Base-by-base conservation (phyloP, 2,329 filamentous ascomycete species). In the Epicoccum nigrum region DNA sequence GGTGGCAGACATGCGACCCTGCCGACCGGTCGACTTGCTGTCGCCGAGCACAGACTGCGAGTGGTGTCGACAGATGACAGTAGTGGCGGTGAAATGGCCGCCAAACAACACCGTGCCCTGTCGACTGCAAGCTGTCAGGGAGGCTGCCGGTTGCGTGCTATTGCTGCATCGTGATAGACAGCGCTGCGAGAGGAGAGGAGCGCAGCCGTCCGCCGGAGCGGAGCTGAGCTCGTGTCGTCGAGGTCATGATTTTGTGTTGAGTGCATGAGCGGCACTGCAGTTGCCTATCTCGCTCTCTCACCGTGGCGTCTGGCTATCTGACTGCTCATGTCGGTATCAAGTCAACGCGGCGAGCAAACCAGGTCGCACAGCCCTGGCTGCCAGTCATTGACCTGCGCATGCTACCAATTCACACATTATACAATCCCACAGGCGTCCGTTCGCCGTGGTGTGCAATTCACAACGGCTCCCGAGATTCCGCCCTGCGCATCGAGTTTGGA, bases 201-300 rank as follows among this genome's bases (percentile, higher is more conserved):
- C 31, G 41, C 35, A 47, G 31, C 42, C 40, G 42, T 20, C 42
- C 27, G 43, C 23, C 23, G 23, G 23, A 9, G n/a, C n/a, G n/a
- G n/a, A n/a, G n/a, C n/a, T n/a, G n/a, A n/a, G 38, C 49, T 53
- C 40, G 39, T 39, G 45, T 46, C 17, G 17, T 51, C 48, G 35
- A 45, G 25, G 43, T 47, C 49, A 52, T 52, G 49, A 35, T 33
- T 43, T 47, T 47, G 49, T 52, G 49, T 47, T 52, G 43, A 52
- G 49, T 39, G 27, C 56, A 45, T 35, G 54, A 59, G 59, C 52
- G 55, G 55, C 54, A 51, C 51, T 37, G 54, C 54, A 58, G 46
- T 50, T 62, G 59, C 60, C 60, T 59, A 58, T 59, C 52, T 51
- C 9, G 54, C 34, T 17, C 56, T 27, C 27, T 40, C 43, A 52